phyloP scores from a whole-genome alignment of 2,329 filamentous ascomycete genomes.

The Alternaria triticina region DNA sequence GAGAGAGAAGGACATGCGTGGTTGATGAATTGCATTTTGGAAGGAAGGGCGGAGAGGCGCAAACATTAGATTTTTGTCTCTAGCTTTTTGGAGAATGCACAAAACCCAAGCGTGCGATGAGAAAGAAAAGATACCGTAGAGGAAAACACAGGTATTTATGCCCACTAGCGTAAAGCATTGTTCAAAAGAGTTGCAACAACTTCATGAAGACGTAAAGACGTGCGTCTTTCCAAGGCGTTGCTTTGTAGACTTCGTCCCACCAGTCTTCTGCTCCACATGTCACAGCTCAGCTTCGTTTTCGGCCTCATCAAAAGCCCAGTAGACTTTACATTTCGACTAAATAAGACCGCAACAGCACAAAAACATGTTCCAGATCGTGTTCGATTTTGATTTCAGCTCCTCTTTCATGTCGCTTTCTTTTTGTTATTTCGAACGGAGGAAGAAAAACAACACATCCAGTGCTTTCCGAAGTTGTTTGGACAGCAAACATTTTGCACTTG shows the following conservation, averaged over 20 bases:
- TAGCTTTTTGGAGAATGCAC: not conserved
- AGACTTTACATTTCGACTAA: not conserved
- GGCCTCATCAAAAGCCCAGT: not conserved
- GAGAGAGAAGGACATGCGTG: no score
- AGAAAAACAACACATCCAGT: not conserved
- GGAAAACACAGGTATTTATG: not conserved
- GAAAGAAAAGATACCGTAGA: not conserved
- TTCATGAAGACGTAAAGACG: not conserved
- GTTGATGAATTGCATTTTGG: no score
- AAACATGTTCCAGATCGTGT: not conserved
- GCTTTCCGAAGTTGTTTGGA: not conserved
- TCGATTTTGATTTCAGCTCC: not conserved
- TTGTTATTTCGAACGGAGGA: not conserved
- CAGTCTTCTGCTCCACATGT: not conserved
- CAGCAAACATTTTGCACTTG: rapidly evolving
- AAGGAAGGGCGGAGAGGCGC: no score
- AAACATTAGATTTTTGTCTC: no score
- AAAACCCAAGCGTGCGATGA: not conserved
- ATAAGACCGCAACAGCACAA: not conserved
- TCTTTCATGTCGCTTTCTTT: not conserved
- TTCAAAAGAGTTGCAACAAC: not conserved
- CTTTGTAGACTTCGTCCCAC: not conserved
- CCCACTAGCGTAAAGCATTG: not conserved
- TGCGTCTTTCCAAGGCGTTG: not conserved
- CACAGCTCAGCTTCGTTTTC: not conserved